Evolutionary conservation across 805 yeast species (phyloP), one percentile per base, ranked within the genome.

Genomic region (Huiozyma naganishii): DNA sequence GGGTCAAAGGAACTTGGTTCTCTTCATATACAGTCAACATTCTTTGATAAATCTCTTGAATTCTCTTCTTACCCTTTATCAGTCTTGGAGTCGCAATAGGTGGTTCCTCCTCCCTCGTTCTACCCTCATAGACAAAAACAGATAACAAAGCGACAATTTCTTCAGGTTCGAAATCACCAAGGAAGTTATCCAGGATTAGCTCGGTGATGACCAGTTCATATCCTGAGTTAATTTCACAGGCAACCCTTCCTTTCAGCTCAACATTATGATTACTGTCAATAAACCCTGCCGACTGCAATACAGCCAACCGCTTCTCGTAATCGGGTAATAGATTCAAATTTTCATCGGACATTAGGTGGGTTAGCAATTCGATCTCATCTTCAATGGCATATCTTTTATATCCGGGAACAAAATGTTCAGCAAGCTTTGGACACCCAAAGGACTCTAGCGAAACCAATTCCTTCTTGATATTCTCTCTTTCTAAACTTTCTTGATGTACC

Each of bases 101-200:
- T 6, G 77, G 80, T 46, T 80, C 94, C 12, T 71, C 79, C 33
- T 74, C 78, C 23, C 75, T 71, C 12, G 77, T 72, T 32, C 64
- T 53, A 1, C 97, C 97, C 56, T 92, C 97, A 58, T 85, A 92
- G 1, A 92, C 95, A 66, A 92, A 92, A 33, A 84, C 86, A 0
- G 97, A 87, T 30, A 92, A 65, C 40, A 92, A 68, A 0, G 97
- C 97, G n/a, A 89, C 97, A 48, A 92, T 88, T 62, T 92, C 98
- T 57, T 88, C 96, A 0, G 97, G 88, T 49, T 89, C 94, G 58
- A 84, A 89, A 45, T 87, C 94, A 29, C 90, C 95, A 48, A 92
- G 67, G 68, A 90, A 88, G 64, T 92, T 92, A 56, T 90, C 95
- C 53, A 92, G 70, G 12, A 92, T 77, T 43, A 92, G 70, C 62